phyloP scores from a whole-genome alignment of 192 early-diverging fungal genomes.

The Chytriomyces sp. region DNA sequence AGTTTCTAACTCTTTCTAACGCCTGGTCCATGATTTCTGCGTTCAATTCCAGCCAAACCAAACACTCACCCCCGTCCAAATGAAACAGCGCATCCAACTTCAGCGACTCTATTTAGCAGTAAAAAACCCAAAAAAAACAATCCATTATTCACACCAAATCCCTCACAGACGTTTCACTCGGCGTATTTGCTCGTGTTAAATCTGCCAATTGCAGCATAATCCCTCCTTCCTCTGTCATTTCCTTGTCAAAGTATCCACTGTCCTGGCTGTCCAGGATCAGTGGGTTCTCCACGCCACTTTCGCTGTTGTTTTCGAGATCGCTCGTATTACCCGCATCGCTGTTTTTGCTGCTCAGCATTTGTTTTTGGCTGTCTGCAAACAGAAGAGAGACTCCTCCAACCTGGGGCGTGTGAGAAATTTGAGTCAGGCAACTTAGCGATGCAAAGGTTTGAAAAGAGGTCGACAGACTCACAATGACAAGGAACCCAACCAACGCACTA shows the following conservation, averaged over 20 bases:
- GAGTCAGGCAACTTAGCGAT: not conserved
- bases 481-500: conserved; percentile 49
- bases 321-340: not conserved
- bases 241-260: not conserved
- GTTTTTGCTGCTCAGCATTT: conserved; percentile 7
- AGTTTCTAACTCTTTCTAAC: too few relatives aligned
- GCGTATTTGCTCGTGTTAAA: too few relatives aligned
- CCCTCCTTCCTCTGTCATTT: too few relatives aligned
- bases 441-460: not conserved
- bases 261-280: not conserved
- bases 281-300: not conserved
- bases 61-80: too few relatives aligned
- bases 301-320: not conserved
- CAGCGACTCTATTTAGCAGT: too few relatives aligned
- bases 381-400: conserved; percentile 59
- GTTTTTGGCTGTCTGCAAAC: conserved; percentile 50
- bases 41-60: too few relatives aligned
- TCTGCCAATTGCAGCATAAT: too few relatives aligned
- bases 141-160: too few relatives aligned
- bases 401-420: not conserved
- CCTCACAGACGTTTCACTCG: too few relatives aligned
- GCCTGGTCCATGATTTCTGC: too few relatives aligned
- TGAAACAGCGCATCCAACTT: too few relatives aligned
- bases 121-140: too few relatives aligned
- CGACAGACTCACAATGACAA: conserved; percentile 54